A percentile compares a stretch with the other conserved stretches of the same genome.
phyloP scores from a whole-genome alignment of 2,329 filamentous ascomycete species.

The Botrytis fragariae region DNA sequence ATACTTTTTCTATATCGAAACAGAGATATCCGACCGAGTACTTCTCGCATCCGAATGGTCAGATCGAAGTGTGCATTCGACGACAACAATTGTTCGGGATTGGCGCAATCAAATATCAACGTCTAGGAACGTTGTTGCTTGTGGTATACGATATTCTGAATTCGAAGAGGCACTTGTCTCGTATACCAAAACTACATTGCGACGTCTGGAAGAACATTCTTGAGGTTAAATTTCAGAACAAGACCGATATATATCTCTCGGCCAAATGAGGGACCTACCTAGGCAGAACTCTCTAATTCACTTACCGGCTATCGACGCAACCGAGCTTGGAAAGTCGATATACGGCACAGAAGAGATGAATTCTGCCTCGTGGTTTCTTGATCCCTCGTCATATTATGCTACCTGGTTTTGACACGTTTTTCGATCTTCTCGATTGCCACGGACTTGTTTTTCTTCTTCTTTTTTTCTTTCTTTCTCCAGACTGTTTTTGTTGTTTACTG shows the following conservation, averaged over 20 bases:
- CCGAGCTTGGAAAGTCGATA: background rate
- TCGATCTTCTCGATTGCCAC: background rate
- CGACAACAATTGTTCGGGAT: conserved; percentile 4
- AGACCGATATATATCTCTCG: background rate
- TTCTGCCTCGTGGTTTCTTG: background rate
- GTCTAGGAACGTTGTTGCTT: background rate
- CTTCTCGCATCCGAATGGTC: background rate
- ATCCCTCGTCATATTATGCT: background rate
- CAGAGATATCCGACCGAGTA: conserved; percentile 9
- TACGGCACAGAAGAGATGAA: background rate
- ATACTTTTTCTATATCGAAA: background rate
- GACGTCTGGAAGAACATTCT: background rate
- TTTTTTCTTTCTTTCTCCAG: background rate
- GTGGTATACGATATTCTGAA: background rate
- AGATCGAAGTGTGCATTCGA: background rate
- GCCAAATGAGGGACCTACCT: background rate
- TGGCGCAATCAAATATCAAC: background rate
- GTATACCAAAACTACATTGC: background rate
- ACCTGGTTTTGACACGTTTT: background rate
- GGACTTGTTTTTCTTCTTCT: no score
- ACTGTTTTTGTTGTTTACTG: background rate
- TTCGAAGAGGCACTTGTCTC: background rate
- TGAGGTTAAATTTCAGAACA: background rate
- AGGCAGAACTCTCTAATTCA: conserved; percentile 3
- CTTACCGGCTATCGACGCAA: background rate